phyloP scores from a whole-genome alignment of 345 rosid species.

The Lumnitzera littorea region DNA sequence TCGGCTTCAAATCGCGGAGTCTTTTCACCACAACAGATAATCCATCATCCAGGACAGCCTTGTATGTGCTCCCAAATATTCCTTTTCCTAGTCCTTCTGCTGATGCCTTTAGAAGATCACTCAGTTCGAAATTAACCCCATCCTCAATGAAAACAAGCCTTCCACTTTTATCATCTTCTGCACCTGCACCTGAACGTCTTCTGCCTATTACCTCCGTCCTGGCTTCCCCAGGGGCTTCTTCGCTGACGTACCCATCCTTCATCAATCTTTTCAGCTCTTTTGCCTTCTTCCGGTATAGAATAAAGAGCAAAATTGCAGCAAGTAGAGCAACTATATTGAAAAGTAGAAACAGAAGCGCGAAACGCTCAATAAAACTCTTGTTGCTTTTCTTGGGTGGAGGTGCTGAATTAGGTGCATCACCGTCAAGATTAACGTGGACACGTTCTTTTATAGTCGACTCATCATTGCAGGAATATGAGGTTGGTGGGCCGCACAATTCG shows the following conservation, averaged over 20 bases:
- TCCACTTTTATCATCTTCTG: conserved; percentile 16
- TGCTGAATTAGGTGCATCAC: background rate
- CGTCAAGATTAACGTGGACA: background rate
- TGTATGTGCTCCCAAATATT: conserved; percentile 38
- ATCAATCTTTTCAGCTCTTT: conserved; percentile 15
- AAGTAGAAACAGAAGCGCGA: conserved; percentile 15
- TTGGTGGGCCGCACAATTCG: conserved; percentile 23
- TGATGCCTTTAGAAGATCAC: conserved; percentile 40
- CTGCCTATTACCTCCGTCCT: background rate
- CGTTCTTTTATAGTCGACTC: background rate
- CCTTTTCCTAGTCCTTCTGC: conserved; percentile 52
- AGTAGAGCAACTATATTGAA: conserved; percentile 24
- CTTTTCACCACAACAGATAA: conserved; percentile 34
- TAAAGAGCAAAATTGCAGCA: conserved; percentile 25
- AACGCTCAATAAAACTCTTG: background rate
- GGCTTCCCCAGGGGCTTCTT: background rate
- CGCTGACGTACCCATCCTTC: background rate
- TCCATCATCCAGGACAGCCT: conserved; percentile 27
- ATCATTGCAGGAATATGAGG: conserved; percentile 6
- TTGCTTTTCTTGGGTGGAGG: background rate
- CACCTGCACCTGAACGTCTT: background rate
- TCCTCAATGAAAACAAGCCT: conserved; percentile 29
- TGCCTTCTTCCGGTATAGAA: conserved; percentile 23
- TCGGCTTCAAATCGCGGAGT: conserved; percentile 36
- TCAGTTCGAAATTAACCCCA: conserved; percentile 18